These are phyloP conservation scores for Pleurotus cornucopiae DNA, from an alignment of 768 basidiomycete genomes.

Conservation along the genomic window DNA sequence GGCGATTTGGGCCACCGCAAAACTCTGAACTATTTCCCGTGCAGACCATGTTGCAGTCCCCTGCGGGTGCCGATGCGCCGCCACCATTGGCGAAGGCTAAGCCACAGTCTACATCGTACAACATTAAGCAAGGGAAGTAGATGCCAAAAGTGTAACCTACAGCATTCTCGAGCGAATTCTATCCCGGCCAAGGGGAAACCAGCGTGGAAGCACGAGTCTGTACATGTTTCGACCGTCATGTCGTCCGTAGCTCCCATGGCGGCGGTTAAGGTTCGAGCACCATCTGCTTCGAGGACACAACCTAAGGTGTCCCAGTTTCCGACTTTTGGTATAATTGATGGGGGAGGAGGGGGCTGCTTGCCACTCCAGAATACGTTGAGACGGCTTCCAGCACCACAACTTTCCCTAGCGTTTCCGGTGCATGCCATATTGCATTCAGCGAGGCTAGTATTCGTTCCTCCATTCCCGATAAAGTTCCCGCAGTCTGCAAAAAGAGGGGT, in stretches of 20 bases:
- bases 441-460: slow-evolving; percentile 36
- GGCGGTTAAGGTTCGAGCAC: slow-evolving; percentile 35
- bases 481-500: slow-evolving; percentile 43
- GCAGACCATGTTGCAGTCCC: slow-evolving; percentile 67
- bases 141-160: slow-evolving; percentile 29
- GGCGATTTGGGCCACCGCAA: slow-evolving; percentile 68
- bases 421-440: slow-evolving; percentile 63
- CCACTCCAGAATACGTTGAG: slow-evolving; percentile 68
- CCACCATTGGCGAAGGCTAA: slow-evolving; percentile 35
- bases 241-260: slow-evolving; percentile 32
- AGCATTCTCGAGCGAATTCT: slow-evolving; percentile 48
- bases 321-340: slow-evolving; percentile 46
- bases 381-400: slow-evolving; percentile 56
- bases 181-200: slow-evolving; percentile 37
- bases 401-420: slow-evolving; percentile 51
- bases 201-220: slow-evolving; percentile 53
- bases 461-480: slow-evolving; percentile 47
- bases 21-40: slow-evolving; percentile 58
- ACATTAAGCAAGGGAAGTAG: slow-evolving; percentile 8
- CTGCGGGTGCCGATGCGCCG: slow-evolving; percentile 39
- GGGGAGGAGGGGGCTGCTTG: slow-evolving; percentile 47
- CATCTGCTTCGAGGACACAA: slow-evolving; percentile 53
- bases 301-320: slow-evolving; percentile 69
- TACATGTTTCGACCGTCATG: slow-evolving; percentile 55
- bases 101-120: slow-evolving; percentile 41